phyloP scores from a whole-genome alignment of 768 basidiomycete genomes.

The Leccinum subgranulosum region DNA sequence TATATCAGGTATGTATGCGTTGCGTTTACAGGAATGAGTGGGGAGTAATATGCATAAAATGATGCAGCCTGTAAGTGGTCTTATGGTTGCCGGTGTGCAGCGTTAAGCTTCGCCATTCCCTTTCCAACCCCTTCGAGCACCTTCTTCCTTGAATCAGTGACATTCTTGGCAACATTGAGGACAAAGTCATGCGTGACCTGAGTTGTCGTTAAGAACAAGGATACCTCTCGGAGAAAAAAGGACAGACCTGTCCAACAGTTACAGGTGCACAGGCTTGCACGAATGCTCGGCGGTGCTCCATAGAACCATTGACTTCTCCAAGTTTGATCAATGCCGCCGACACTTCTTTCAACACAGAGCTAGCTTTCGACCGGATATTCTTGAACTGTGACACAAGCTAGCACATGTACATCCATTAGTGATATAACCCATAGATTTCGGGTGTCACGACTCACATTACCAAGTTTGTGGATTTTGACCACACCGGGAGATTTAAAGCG shows the following conservation, averaged over 20 bases:
- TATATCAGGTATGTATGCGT: background rate
- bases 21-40: constrained; percentile 27
- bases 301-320: constrained; percentile 49
- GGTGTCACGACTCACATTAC: constrained; percentile 46
- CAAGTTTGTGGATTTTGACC: constrained; percentile 71
- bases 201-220: background rate
- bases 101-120: constrained; percentile 56
- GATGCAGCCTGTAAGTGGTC: background rate
- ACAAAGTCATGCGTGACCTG: constrained; percentile 68
- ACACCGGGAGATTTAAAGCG: constrained; percentile 72
- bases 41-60: constrained; percentile 11
- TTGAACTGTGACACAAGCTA: constrained; percentile 72
- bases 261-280: constrained; percentile 49
- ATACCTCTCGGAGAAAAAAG: background rate
- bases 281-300: constrained; percentile 51
- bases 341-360: constrained; percentile 54
- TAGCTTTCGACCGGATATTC: constrained; percentile 51
- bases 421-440: background rate
- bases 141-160: constrained; percentile 69
- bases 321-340: constrained; percentile 48
- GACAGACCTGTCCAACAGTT: constrained; percentile 34
- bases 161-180: constrained; percentile 56
- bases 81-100: constrained; percentile 35
- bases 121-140: constrained; percentile 69
- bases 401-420: constrained; percentile 3